Evolutionary conservation across 2,329 filamentous ascomycete species (phyloP).

Genomic region (Eutypa lata): DNA sequence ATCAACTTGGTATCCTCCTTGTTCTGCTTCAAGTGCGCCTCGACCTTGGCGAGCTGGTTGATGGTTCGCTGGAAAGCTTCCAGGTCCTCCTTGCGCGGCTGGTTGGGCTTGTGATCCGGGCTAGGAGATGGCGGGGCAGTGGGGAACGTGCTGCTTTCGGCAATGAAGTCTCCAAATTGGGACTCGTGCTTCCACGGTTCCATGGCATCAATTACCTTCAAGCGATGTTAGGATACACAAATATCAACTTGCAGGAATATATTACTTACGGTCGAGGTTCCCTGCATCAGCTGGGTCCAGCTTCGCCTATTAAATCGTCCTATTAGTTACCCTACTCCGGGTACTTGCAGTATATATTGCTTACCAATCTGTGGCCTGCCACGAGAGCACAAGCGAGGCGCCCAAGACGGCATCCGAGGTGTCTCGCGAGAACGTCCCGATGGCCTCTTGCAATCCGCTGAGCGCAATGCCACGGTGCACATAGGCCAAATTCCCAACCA

Average conservation of each 20-base stretch:
- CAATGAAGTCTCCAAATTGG: slow-evolving; percentile 77
- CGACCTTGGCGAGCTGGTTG: slow-evolving; percentile 65
- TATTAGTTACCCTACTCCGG: slow-evolving; percentile 34
- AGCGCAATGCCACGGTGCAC: slow-evolving; percentile 84
- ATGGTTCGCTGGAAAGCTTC: slow-evolving; percentile 65
- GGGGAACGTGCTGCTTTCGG: slow-evolving; percentile 72
- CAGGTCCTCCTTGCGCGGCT: slow-evolving; percentile 67
- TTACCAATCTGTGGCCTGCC: slow-evolving; percentile 96
- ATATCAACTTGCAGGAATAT: background rate
- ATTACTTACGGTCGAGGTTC: slow-evolving; percentile 75
- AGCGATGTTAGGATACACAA: slow-evolving; percentile 21
- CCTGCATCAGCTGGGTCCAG: slow-evolving; percentile 91
- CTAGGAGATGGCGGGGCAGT: slow-evolving; percentile 62
- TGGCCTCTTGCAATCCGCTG: slow-evolving; percentile 83
- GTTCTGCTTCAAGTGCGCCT: slow-evolving; percentile 64
- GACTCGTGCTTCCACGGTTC: slow-evolving; percentile 88
- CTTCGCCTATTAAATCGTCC: slow-evolving; percentile 61
- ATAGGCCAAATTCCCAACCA: slow-evolving; percentile 84
- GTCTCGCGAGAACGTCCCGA: slow-evolving; percentile 76
- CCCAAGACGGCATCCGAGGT: slow-evolving; percentile 91
- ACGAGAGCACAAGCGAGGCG: slow-evolving; percentile 86
- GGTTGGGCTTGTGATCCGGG: slow-evolving; percentile 58
- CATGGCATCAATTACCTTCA: slow-evolving; percentile 84
- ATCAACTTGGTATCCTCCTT: slow-evolving; percentile 68
- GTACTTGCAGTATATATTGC: slow-evolving; percentile 39